Evolutionary conservation across 148 eudicot genomes (phyloP).

Genomic region (Heliosperma pusillum): DNA sequence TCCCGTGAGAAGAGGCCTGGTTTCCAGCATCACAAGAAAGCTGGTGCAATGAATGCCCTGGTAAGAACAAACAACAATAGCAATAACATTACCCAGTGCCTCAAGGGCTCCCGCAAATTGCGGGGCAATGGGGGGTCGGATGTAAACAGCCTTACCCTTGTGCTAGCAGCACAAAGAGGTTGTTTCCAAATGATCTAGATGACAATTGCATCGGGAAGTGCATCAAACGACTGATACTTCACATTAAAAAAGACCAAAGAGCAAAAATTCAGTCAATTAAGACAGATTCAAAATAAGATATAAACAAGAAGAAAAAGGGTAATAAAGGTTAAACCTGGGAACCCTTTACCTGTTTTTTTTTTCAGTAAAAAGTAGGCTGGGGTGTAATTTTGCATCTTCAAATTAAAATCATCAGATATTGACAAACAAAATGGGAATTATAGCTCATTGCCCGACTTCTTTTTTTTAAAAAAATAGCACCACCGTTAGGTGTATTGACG

Average conservation of each 20-base stretch:
- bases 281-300: not conserved
- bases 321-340: not conserved
- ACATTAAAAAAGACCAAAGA: too few relatives aligned
- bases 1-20: conserved; percentile 99
- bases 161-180: too few relatives aligned
- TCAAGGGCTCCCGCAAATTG: too few relatives aligned
- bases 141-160: too few relatives aligned
- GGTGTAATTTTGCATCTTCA: not conserved
- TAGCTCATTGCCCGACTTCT: not conserved
- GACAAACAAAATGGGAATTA: not conserved
- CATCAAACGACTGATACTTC: too few relatives aligned
- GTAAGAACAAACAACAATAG: conserved; percentile 39
- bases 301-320: not conserved
- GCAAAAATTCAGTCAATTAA: not conserved
- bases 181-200: too few relatives aligned
- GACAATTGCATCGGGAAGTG: too few relatives aligned
- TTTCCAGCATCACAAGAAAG: conserved; percentile 98
- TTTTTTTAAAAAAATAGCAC: not conserved
- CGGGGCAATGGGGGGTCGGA: too few relatives aligned
- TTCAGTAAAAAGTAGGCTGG: not conserved
- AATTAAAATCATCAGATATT: not conserved
- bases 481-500: not conserved
- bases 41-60: conserved; percentile 99
- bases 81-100: too few relatives aligned
- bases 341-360: not conserved